phyloP scores from a whole-genome alignment of 257 asterid species.

The Cynanchum wilfordii region DNA sequence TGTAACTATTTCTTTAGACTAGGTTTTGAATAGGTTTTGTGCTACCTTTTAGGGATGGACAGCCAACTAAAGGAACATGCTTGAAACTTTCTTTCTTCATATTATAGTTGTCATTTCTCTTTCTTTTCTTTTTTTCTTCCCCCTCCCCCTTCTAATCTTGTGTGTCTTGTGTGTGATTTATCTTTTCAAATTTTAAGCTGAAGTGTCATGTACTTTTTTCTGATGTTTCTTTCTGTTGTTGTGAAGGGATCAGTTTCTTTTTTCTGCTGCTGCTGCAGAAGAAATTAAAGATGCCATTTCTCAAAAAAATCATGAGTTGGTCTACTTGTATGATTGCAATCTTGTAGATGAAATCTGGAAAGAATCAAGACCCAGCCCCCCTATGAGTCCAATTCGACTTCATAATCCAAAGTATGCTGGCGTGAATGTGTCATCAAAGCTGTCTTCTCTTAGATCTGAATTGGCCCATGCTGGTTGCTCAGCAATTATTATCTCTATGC shows the following conservation, averaged over 20 bases:
- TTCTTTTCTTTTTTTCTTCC: not conserved
- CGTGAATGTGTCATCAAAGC: constrained; percentile 70
- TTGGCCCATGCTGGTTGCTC: constrained; percentile 68
- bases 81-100: not conserved
- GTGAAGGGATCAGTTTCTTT: constrained; percentile 96
- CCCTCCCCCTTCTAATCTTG: too few species aligned
- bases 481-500: constrained; percentile 83
- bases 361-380: constrained; percentile 73
- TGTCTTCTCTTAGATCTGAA: constrained; percentile 70
- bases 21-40: not conserved
- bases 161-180: not conserved
- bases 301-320: constrained; percentile 68
- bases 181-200: not conserved
- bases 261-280: constrained; percentile 92
- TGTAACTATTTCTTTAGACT: not conserved
- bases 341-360: constrained; percentile 97
- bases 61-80: not conserved
- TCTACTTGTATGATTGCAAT: constrained; percentile 68
- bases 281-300: constrained; percentile 81
- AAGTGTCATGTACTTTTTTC: constrained; percentile 17
- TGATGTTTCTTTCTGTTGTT: constrained; percentile 55
- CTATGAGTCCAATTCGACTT: constrained; percentile 58
- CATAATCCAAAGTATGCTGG: constrained; percentile 90
- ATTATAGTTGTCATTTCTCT: not conserved
- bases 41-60: not conserved